phyloP scores from a whole-genome alignment of 2,329 filamentous ascomycete species.

The Claviceps sp. region DNA sequence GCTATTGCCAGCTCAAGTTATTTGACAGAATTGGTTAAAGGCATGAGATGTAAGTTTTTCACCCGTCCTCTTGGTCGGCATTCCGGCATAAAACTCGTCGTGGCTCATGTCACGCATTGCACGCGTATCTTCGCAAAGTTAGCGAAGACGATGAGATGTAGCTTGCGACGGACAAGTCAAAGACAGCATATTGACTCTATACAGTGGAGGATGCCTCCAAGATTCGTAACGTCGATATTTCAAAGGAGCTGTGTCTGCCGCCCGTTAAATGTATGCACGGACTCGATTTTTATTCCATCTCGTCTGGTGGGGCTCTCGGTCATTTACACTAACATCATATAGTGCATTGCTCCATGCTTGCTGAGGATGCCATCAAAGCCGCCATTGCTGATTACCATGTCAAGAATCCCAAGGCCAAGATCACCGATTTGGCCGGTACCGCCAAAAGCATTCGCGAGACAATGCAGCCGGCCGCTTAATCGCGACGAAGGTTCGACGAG shows the following conservation, averaged over 20 bases:
- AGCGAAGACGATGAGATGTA: neutral
- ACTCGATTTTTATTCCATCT: neutral
- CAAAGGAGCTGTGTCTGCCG: conserved; percentile 82
- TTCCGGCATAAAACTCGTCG: neutral
- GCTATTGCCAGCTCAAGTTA: conserved; percentile 86
- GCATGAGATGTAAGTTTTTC: conserved; percentile 50
- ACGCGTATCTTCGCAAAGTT: neutral
- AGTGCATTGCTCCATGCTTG: conserved; percentile 89
- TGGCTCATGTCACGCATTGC: neutral
- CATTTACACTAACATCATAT: conserved; percentile 1
- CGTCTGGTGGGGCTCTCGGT: neutral
- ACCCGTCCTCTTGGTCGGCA: no score
- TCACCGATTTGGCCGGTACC: conserved; percentile 67
- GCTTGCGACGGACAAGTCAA: neutral
- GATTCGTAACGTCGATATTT: conserved; percentile 96
- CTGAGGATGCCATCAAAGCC: conserved; percentile 83
- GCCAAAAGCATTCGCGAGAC: conserved; percentile 19
- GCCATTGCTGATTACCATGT: conserved; percentile 84
- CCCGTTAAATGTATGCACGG: conserved; percentile 65
- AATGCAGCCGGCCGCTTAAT: conserved; percentile 7
- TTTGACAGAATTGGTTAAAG: conserved; percentile 83
- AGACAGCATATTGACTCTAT: neutral
- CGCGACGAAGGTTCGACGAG: neutral
- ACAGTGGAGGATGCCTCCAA: conserved; percentile 72
- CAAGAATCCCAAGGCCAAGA: conserved; percentile 44